Evolutionary conservation across 164 flowering plant species (phyloP), one percentile per base, ranked within the genome.

Genomic region (Magnolia kwangsiensis): DNA sequence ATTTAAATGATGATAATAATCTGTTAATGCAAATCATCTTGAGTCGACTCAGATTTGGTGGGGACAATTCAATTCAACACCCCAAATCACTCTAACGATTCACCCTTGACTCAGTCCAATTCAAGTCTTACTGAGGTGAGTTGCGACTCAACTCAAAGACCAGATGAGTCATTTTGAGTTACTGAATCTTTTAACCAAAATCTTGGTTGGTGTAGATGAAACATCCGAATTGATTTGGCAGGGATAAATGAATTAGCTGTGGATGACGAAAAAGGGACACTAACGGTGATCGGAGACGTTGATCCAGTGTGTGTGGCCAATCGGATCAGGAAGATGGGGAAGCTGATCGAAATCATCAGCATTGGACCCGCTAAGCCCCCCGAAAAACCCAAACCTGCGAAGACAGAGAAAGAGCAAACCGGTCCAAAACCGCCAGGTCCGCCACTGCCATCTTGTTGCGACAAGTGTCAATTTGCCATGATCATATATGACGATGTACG

Each of bases 281-380:
- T 84, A 51, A 83, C 85, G 0, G 84, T 87, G 16, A 24, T 81
- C 2, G 90, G 90, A 18, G 79, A 75, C 2, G 85, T 82, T n/a
- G 87, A 87, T 71, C 87, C 89, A 0, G 82, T 84, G 1, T 51
- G 24, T 4, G 71, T 85, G 1, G 70, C 74, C 2, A 58, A 63
- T 1, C 70, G 59, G 27, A 11, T 85, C 19, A 80, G 77, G 63
- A 84, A 85, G 78, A 73, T 67, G 3, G 80, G 77, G 7, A 77
- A 72, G 74, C 14, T 11, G 49, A 84, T 82, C 14, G 79, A 84
- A 16, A 80, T 87, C 3, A 59, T 81, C 9, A 85, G 81, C 37
- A 88, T 84, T 51, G 88, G 85, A 64, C 84, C 87, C 1, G 81
- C 82, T 64, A 84, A 83, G 77, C 50, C 77, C 50, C 49, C 77